Conservation (phyloP, 768 basidiomycete genomes). For the Termitomyces sp. region DNA sequence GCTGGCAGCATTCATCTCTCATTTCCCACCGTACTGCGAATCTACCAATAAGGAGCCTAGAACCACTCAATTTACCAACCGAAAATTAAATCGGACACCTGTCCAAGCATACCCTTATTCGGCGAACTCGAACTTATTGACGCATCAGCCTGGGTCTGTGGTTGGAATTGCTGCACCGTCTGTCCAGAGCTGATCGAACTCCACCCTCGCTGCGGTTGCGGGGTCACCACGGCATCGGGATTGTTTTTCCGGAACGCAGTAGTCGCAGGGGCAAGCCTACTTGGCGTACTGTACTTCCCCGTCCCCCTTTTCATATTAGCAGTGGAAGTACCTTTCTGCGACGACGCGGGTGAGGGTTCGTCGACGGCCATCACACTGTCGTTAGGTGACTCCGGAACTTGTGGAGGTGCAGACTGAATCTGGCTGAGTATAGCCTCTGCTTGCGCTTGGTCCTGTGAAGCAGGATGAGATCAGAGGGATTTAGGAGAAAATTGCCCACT, state of each 20-base stretch:
- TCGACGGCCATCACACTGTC: constrained; percentile 47
- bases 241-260: constrained; percentile 62
- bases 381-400: constrained; percentile 18
- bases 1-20: not conserved
- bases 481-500: constrained; percentile 24
- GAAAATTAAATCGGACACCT: constrained; percentile 78
- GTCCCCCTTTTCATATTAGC: constrained; percentile 16
- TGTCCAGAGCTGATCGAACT: constrained; percentile 10
- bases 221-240: constrained; percentile 17
- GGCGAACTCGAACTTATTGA: constrained; percentile 25
- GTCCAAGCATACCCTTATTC: constrained; percentile 62
- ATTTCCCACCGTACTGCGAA: not conserved
- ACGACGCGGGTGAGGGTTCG: constrained; percentile 25
- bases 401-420: constrained; percentile 17
- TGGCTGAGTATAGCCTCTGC: constrained; percentile 52
- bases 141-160: constrained; percentile 4
- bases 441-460: constrained; percentile 54
- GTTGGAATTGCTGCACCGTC: constrained; percentile 11
- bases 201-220: constrained; percentile 24
- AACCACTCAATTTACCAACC: constrained; percentile 54
- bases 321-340: constrained; percentile 10
- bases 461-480: not conserved
- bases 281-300: constrained; percentile 62
- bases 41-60: not conserved
- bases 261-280: constrained; percentile 67